Percentiles rank a stretch among this genome's conserved stretches.
phyloP scores from a whole-genome alignment of 2,329 filamentous ascomycete species.

The Epichloe aotearoae region DNA sequence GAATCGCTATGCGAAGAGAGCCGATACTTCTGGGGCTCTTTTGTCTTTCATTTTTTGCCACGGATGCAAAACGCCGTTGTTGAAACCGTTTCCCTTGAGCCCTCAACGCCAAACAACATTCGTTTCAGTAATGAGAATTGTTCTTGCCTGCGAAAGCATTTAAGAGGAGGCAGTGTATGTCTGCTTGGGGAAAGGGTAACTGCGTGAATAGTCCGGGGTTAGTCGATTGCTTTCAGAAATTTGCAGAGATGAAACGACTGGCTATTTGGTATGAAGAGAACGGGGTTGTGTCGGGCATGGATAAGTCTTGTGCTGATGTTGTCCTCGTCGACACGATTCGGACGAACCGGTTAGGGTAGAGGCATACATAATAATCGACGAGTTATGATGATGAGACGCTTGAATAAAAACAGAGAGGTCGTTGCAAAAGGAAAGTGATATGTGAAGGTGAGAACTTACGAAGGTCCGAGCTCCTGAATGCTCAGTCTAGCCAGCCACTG shows the following conservation, averaged over 20 bases:
- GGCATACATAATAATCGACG: not conserved
- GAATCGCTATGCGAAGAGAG: slow-evolving; percentile 21
- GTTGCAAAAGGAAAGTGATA: slow-evolving; percentile 1
- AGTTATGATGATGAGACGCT: not conserved
- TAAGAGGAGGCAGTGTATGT: slow-evolving; percentile 44
- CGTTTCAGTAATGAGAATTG: slow-evolving; percentile 7
- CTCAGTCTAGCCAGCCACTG: slow-evolving; percentile 92
- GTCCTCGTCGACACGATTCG: not conserved
- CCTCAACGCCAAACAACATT: slow-evolving; percentile 29
- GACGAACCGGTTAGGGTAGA: not conserved
- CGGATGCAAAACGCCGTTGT: slow-evolving; percentile 35
- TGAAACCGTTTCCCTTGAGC: slow-evolving; percentile 34
- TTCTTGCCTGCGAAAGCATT: slow-evolving; percentile 10
- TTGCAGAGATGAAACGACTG: not conserved
- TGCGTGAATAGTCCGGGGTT: slow-evolving; percentile 19
- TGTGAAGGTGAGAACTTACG: slow-evolving; percentile 48
- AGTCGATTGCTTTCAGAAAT: slow-evolving; percentile 3
- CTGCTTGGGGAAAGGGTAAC: slow-evolving; percentile 74
- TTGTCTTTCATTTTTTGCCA: slow-evolving; percentile 9
- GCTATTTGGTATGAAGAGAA: not conserved
- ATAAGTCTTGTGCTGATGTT: not conserved
- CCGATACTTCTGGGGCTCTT: slow-evolving; percentile 12
- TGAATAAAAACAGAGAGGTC: not conserved
- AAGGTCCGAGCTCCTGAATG: slow-evolving; percentile 90
- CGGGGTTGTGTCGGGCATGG: not conserved